phyloP scores from a whole-genome alignment of 495 filamentous ascomycete species.

The Xylaria telfairii region DNA sequence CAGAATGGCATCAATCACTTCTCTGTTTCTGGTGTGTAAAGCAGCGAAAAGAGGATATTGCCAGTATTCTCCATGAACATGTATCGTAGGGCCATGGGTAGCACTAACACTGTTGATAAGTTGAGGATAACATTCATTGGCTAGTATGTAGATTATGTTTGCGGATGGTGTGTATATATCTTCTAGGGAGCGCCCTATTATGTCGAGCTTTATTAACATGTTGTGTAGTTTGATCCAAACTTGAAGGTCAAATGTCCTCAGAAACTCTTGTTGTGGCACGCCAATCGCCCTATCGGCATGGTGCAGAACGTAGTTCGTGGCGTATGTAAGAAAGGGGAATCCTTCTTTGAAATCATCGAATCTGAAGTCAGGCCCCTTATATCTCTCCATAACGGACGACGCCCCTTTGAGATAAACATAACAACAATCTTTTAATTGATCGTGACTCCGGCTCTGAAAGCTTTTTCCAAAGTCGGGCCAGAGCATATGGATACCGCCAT shows the following conservation, averaged over 20 bases:
- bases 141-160: neutral
- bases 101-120: neutral
- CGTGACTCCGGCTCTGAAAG: conserved; percentile 41
- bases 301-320: conserved; percentile 22
- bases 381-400: conserved; percentile 29
- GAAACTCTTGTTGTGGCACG: neutral
- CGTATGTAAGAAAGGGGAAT: conserved; percentile 31
- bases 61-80: neutral
- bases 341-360: too few relatives aligned
- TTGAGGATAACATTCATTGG: neutral
- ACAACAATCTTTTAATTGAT: conserved; percentile 47
- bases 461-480: conserved; percentile 40
- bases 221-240: neutral
- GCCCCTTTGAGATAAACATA: conserved; percentile 2
- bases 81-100: neutral
- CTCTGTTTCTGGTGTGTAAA: neutral
- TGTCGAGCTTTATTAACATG: neutral
- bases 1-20: neutral
- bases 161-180: neutral
- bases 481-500: conserved; percentile 44
- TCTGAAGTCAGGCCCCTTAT: too few relatives aligned
- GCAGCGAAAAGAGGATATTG: neutral
- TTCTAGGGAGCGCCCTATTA: too few relatives aligned
- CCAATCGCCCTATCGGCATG: conserved; percentile 27
- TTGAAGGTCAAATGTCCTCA: neutral